Evolutionary conservation across 495 filamentous ascomycete species (phyloP).

Genomic region (Talaromyces wortmannii): DNA sequence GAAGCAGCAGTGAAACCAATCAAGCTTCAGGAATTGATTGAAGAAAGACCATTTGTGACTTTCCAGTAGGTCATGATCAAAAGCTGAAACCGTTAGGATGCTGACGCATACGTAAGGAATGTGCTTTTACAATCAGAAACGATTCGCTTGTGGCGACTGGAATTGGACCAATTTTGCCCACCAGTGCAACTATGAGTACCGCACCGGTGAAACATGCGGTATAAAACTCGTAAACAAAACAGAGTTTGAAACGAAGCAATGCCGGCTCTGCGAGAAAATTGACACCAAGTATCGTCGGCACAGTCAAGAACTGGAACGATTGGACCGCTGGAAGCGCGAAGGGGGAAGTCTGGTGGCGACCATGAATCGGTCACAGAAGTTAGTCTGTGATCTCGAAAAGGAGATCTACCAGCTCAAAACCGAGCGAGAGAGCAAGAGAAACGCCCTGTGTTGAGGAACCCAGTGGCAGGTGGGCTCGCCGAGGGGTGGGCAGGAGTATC

Average conservation of each 20-base stretch:
- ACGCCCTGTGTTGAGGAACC: slow-evolving; percentile 20
- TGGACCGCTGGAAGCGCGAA: slow-evolving; percentile 76
- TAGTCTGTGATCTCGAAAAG: slow-evolving; percentile 52
- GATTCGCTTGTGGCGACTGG: slow-evolving; percentile 74
- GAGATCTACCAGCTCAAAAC: slow-evolving; percentile 52
- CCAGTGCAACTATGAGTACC: slow-evolving; percentile 94
- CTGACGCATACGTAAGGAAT: slow-evolving; percentile 40
- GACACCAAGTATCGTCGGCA: slow-evolving; percentile 77
- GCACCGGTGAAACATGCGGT: slow-evolving; percentile 96
- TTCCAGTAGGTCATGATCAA: slow-evolving; percentile 9
- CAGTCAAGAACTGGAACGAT: slow-evolving; percentile 66
- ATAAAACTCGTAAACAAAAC: slow-evolving; percentile 79
- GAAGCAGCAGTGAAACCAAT: neutral
- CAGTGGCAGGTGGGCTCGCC: neutral
- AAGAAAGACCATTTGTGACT: neutral
- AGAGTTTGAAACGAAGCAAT: slow-evolving; percentile 53
- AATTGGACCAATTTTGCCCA: slow-evolving; percentile 93
- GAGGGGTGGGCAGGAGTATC: neutral
- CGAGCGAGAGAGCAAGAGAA: slow-evolving; percentile 31
- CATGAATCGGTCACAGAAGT: slow-evolving; percentile 66
- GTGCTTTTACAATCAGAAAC: slow-evolving; percentile 54
- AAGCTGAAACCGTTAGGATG: slow-evolving; percentile 10
- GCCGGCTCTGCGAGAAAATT: slow-evolving; percentile 86
- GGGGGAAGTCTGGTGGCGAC: slow-evolving; percentile 63
- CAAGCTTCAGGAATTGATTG: neutral